Base-by-base conservation (phyloP, 768 basidiomycete genomes). In the Xerocomus potaroensis region DNA sequence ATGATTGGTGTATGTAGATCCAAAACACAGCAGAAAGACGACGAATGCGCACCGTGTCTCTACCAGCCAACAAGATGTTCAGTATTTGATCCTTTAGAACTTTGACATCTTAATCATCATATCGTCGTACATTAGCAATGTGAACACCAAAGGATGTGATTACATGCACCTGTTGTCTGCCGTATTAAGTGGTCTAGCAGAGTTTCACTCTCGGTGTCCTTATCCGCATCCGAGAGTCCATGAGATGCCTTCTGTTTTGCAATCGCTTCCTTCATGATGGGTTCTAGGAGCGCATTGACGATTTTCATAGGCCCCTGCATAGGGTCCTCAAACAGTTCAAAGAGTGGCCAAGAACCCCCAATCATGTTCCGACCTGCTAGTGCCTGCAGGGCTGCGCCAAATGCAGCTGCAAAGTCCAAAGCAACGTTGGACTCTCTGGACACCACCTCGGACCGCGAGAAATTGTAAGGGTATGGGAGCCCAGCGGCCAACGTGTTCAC, bases 1-100 rank as follows among this genome's bases (percentile, higher is more conserved):
- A 23, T 8, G 7, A n/a, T n/a, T n/a, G n/a, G 24, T 39, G n/a
- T 5, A 37, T 54, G 34, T 45, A 41, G 30, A n/a, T 19, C 21
- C 23, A 16, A 18, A 15, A 24, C 5, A n/a, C 21, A 14, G 12
- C 16, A 18, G 14, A 36, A 33, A 23, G 21, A 29, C 3, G 23
- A 31, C 7, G 3, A 1, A 4, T n/a, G 54, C 61, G 50, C 36
- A 72, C 72, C 16, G 73, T 72, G 50, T 74, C 75, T 14, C 73
- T 54, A 11, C 73, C 72, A 18, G 76, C 75, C 8, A 77, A 60
- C 31, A 77, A 49, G 36, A 76, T 66, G 40, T 71, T 73, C 42
- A 75, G 47, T 10, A 66, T 70, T 50, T 74, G 69, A 41, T 74
- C 74, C 43, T 64, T 69, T 18, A 77, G 43, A 15, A 72, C 45